Percentiles rank a stretch among this genome's conserved stretches.
These are phyloP conservation scores for Eremochloa ophiuroides DNA, from an alignment of 176 grass and related monocot species.

Conservation along the genomic window DNA sequence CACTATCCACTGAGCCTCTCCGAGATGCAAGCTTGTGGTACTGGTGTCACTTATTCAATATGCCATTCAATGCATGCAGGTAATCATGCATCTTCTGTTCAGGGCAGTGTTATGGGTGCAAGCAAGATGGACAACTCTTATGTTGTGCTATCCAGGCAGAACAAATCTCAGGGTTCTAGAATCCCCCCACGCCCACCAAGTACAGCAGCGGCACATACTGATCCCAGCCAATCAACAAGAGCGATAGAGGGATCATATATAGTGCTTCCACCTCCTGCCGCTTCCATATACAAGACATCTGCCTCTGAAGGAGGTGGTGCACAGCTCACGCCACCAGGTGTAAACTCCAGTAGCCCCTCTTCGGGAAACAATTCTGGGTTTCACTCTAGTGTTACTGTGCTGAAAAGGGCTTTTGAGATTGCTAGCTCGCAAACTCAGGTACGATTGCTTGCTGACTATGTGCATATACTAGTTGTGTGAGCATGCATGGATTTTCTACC, in stretches of 20 bases:
- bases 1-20: neutral
- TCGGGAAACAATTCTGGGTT: constrained; percentile 68
- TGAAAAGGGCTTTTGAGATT: constrained; percentile 94
- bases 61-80: constrained; percentile 33
- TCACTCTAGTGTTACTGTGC: constrained; percentile 80
- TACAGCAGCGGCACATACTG: constrained; percentile 26
- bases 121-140: constrained; percentile 89
- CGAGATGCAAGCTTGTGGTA: neutral
- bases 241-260: constrained; percentile 92
- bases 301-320: constrained; percentile 47
- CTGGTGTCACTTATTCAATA: neutral
- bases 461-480: neutral
- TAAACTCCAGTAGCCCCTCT: constrained; percentile 34
- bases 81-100: constrained; percentile 67
- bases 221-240: constrained; percentile 58
- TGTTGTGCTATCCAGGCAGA: constrained; percentile 66
- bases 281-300: constrained; percentile 70
- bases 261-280: constrained; percentile 80
- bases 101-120: constrained; percentile 72
- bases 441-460: constrained; percentile 4
- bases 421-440: constrained; percentile 96
- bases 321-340: constrained; percentile 24
- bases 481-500: neutral
- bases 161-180: constrained; percentile 49
- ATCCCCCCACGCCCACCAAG: constrained; percentile 56